A percentile compares a stretch with the other conserved stretches of the same genome.
These are phyloP conservation scores for Pleomassaria siparia DNA, from an alignment of 2,329 filamentous ascomycete species.

Conservation along the genomic window DNA sequence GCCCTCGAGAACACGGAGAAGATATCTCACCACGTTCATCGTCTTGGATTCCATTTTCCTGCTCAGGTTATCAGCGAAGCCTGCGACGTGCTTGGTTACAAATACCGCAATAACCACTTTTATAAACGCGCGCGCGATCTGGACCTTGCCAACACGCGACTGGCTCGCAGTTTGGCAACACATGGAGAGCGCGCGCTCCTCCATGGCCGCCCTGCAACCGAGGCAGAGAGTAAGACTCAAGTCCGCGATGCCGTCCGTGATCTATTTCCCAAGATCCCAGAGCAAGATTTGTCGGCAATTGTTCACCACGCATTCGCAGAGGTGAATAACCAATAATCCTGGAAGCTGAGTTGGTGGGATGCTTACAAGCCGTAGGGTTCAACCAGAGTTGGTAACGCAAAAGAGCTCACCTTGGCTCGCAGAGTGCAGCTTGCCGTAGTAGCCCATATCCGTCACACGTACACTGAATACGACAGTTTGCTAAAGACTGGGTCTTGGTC, in stretches of 20 bases:
- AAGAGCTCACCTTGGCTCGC: constrained; percentile 56
- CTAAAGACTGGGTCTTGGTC: constrained; percentile 55
- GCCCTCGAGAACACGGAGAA: background rate
- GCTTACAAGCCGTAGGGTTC: constrained; percentile 46
- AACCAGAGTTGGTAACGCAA: constrained; percentile 59
- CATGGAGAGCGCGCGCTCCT: background rate
- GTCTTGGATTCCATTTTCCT: constrained; percentile 65
- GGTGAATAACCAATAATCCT: constrained; percentile 36
- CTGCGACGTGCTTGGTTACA: constrained; percentile 52
- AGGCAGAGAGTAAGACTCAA: constrained; percentile 54
- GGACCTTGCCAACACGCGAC: background rate
- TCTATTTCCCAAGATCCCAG: constrained; percentile 64
- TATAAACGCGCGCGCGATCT: constrained; percentile 3
- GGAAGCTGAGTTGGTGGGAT: background rate
- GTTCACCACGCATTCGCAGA: constrained; percentile 63
- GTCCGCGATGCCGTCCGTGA: constrained; percentile 59
- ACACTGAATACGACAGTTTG: constrained; percentile 64
- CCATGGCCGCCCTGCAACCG: constrained; percentile 45
- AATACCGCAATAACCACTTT: constrained; percentile 11
- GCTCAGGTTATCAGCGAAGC: constrained; percentile 60
- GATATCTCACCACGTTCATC: constrained; percentile 61
- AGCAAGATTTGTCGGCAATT: constrained; percentile 59
- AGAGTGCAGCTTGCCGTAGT: constrained; percentile 63
- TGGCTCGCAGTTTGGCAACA: background rate
- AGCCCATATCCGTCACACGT: constrained; percentile 63